These are phyloP conservation scores for Solanum gracilifrons DNA, from an alignment of 257 asterid species.

Conservation along the genomic window DNA sequence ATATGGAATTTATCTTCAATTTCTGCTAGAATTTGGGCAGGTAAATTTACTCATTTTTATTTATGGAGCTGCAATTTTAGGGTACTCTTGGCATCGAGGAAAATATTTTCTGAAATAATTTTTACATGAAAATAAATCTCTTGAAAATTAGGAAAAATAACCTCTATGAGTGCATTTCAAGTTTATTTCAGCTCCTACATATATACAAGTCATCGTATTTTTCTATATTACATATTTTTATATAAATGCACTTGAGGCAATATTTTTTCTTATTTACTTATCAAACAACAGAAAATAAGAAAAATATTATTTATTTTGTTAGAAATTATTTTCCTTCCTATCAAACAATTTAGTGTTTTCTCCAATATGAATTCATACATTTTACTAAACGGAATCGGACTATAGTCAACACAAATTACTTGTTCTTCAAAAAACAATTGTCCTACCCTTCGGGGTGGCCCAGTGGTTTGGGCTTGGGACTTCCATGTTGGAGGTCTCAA, in stretches of 20 bases:
- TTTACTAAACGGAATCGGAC: neutral
- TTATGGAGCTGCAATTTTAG: neutral
- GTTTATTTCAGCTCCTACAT: too few relatives aligned
- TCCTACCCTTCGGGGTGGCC: too few relatives aligned
- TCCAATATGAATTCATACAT: neutral
- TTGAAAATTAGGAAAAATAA: neutral
- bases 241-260: too few relatives aligned
- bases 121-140: neutral
- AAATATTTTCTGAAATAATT: neutral
- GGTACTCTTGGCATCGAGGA: neutral
- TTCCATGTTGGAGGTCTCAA: too few relatives aligned
- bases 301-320: neutral
- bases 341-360: neutral
- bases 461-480: too few relatives aligned
- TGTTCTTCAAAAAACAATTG: neutral
- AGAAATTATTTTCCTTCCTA: neutral
- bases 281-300: neutral
- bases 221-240: neutral
- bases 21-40: conserved; percentile 80
- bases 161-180: too few relatives aligned
- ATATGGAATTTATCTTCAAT: conserved; percentile 73
- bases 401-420: neutral
- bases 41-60: conserved; percentile 12
- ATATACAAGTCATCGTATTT: too few relatives aligned
- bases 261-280: too few relatives aligned